Percentiles rank a stretch among this genome's conserved stretches.
phyloP scores from a whole-genome alignment of 768 basidiomycete species.

The Boletus tomentosulus region DNA sequence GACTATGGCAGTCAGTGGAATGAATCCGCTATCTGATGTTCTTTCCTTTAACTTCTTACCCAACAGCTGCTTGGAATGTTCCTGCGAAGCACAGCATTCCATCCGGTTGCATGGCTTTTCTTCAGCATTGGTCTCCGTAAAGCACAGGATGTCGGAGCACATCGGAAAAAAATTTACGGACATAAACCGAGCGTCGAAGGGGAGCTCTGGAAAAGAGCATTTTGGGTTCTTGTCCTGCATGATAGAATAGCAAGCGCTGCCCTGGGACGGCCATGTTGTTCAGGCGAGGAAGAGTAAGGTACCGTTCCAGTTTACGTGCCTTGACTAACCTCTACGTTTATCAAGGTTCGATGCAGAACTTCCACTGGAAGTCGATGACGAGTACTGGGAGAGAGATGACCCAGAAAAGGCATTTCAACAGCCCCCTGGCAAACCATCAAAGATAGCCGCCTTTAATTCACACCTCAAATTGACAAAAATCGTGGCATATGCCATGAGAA shows the following conservation, averaged over 20 bases:
- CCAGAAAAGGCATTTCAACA: conserved; percentile 59
- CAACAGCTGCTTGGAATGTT: conserved; percentile 52
- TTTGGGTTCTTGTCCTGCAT: conserved; percentile 64
- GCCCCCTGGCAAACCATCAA: conserved; percentile 55
- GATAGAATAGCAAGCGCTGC: conserved; percentile 53
- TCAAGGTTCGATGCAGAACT: conserved; percentile 79
- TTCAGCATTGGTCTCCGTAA: conserved; percentile 55
- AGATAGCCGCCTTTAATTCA: conserved; percentile 58
- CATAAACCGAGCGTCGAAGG: conserved; percentile 46
- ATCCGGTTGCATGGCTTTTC: conserved; percentile 52
- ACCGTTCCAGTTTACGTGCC: background rate
- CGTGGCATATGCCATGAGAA: conserved; percentile 62
- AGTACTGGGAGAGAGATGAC: conserved; percentile 63
- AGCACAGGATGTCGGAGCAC: conserved; percentile 73
- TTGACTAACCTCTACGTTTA: conserved; percentile 10
- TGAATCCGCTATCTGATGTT: background rate
- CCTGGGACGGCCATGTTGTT: conserved; percentile 52
- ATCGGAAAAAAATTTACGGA: conserved; percentile 57
- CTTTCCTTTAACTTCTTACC: conserved; percentile 6
- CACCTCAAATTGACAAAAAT: conserved; percentile 66
- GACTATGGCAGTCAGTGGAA: conserved; percentile 43
- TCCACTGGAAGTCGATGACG: conserved; percentile 78
- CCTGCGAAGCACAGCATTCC: conserved; percentile 45
- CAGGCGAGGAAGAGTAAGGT: conserved; percentile 65
- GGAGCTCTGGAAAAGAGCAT: conserved; percentile 76